phyloP scores from a whole-genome alignment of 768 basidiomycete species.

The Gymnopilus dilepis region DNA sequence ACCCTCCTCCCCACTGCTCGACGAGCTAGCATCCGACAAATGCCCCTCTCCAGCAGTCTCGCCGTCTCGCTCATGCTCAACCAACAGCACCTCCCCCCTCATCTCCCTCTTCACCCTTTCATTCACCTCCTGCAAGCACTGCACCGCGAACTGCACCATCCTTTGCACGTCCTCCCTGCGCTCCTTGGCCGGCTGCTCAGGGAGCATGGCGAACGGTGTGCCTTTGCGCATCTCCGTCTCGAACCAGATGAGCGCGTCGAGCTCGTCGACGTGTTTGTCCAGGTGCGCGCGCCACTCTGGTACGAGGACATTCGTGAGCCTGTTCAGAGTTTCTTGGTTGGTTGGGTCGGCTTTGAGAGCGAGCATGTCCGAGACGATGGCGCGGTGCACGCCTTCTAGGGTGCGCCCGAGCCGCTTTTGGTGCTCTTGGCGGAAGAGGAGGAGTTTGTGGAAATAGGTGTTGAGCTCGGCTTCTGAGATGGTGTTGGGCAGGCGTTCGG shows the following conservation, averaged over 20 bases:
- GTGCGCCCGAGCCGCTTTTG: conserved; percentile 11
- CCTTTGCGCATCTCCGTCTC: conserved; percentile 10
- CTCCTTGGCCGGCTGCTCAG: background rate
- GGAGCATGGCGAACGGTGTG: background rate
- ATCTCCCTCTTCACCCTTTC: conserved; percentile 12
- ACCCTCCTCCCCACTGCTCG: background rate
- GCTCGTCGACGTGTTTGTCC: conserved; percentile 13
- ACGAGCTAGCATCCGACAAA: background rate
- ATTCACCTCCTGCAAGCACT: conserved; percentile 10
- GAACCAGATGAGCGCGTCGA: conserved; percentile 22
- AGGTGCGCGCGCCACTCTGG: conserved; percentile 21
- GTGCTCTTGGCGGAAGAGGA: background rate
- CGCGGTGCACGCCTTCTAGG: conserved; percentile 11
- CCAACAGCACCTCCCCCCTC: background rate
- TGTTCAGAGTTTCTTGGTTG: background rate
- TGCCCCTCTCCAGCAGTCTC: background rate
- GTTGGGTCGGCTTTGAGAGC: background rate
- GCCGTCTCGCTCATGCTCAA: background rate
- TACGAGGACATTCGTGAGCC: conserved; percentile 9
- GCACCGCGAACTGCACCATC: conserved; percentile 13
- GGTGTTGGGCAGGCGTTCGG: background rate
- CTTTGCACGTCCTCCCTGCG: conserved; percentile 8
- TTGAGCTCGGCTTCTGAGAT: background rate
- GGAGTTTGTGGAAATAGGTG: background rate
- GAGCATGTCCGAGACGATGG: conserved; percentile 12